Percentiles rank a stretch among this genome's conserved stretches.
These are phyloP conservation scores for Phaseolus coccineus DNA, from an alignment of 331 rosid genomes.

Conservation along the genomic window DNA sequence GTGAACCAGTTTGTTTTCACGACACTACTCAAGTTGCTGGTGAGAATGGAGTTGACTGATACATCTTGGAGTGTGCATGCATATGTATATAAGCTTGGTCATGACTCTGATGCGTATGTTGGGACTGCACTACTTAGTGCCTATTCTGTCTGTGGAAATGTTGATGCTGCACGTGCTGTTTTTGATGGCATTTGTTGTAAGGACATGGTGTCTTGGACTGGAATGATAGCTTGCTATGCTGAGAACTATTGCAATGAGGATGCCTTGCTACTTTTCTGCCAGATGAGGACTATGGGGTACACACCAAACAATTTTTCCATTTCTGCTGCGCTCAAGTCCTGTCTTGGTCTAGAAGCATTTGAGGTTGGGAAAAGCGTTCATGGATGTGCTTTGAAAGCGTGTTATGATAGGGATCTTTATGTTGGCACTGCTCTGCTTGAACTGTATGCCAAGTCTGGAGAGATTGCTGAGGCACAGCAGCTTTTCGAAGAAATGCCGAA, in stretches of 20 bases:
- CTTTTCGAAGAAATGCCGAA: conserved; percentile 45
- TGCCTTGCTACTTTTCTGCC: conserved; percentile 34
- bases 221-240: conserved; percentile 44
- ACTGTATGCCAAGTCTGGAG: conserved; percentile 38
- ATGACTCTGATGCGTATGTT: conserved; percentile 35
- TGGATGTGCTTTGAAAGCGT: conserved; percentile 44
- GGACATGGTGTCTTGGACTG: conserved; percentile 50
- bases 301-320: conserved; percentile 38
- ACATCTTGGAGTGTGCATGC: conserved; percentile 28
- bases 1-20: conserved; percentile 43
- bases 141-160: conserved; percentile 35
- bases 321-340: conserved; percentile 38
- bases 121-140: conserved; percentile 44
- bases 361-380: conserved; percentile 43
- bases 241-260: conserved; percentile 34
- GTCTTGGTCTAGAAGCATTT: conserved; percentile 41
- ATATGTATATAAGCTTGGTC: conserved; percentile 40
- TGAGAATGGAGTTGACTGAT: conserved; percentile 41
- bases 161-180: conserved; percentile 30
- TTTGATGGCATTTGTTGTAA: conserved; percentile 25
- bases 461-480: conserved; percentile 18
- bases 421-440: conserved; percentile 43
- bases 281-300: conserved; percentile 41
- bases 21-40: conserved; percentile 42
- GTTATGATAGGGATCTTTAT: conserved; percentile 33